Evolutionary conservation across 2,329 filamentous ascomycete genomes (phyloP).

Genomic region (Keithomyces neogunnii): DNA sequence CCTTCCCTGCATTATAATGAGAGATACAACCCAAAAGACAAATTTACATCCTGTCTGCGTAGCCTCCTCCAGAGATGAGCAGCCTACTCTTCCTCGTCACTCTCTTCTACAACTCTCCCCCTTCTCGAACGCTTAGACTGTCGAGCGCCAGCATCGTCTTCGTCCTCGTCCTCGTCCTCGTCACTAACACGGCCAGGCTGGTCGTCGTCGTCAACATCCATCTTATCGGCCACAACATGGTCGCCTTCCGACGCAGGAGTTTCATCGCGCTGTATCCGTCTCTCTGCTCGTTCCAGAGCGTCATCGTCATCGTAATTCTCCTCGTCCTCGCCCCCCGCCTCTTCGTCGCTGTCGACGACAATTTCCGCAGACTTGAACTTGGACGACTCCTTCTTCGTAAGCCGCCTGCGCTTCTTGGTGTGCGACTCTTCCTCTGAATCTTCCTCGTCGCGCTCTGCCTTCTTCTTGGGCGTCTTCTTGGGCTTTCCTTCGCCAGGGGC

Average conservation of each 20-base stretch:
- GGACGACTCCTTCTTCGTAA: constrained; percentile 37
- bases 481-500: constrained; percentile 32
- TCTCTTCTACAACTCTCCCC: constrained; percentile 40
- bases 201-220: constrained; percentile 42
- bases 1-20: neutral
- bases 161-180: constrained; percentile 30
- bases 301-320: constrained; percentile 38
- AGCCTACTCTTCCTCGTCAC: constrained; percentile 10
- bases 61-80: neutral
- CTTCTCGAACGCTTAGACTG: constrained; percentile 39
- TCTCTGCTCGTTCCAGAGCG: constrained; percentile 37
- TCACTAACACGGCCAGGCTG: constrained; percentile 25
- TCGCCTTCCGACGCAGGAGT: constrained; percentile 27
- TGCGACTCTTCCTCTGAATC: constrained; percentile 35
- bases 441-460: constrained; percentile 29
- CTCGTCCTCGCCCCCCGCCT: constrained; percentile 36
- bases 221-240: constrained; percentile 33
- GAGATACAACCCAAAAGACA: too few relatives aligned
- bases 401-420: constrained; percentile 54
- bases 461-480: constrained; percentile 42
- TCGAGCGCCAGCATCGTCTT: constrained; percentile 33
- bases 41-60: too few relatives aligned
- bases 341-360: constrained; percentile 67
- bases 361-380: constrained; percentile 86
- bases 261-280: constrained; percentile 28